These are phyloP conservation scores for Polyporus arcularius DNA, from an alignment of 768 basidiomycete genomes.

Conservation along the genomic window DNA sequence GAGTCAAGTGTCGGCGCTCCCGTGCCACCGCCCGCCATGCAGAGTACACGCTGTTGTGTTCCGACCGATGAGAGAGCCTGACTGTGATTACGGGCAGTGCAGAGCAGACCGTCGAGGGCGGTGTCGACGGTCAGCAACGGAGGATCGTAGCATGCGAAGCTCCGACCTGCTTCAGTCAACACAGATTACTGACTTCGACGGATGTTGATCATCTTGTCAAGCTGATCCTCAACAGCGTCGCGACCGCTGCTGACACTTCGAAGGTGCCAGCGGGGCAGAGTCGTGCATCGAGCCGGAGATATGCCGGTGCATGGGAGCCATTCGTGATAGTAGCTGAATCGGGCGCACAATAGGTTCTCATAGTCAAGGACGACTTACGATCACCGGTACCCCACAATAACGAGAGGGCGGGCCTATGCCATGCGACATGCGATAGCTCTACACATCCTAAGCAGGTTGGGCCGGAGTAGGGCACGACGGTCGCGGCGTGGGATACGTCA, in stretches of 20 bases:
- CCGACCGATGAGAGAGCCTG: slow-evolving; percentile 13
- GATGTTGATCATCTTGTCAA: slow-evolving; percentile 14
- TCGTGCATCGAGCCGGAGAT: not conserved
- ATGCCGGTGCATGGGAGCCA: not conserved
- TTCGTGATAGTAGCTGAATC: not conserved
- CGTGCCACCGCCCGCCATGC: slow-evolving; percentile 13
- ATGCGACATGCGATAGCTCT: too few species aligned
- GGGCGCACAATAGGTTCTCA: not conserved
- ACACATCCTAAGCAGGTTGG: too few species aligned
- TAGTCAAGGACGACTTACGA: not conserved
- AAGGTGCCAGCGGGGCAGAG: not conserved
- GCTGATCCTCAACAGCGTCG: slow-evolving; percentile 4
- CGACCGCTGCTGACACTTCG: slow-evolving; percentile 8
- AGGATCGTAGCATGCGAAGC: not conserved
- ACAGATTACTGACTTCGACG: slow-evolving; percentile 2
- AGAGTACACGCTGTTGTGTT: slow-evolving; percentile 21
- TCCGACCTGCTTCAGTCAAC: not conserved
- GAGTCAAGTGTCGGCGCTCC: slow-evolving; percentile 14
- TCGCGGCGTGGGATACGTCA: too few species aligned
- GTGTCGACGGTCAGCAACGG: not conserved
- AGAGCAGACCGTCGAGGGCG: not conserved
- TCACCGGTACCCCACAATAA: not conserved
- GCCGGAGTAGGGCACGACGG: too few species aligned
- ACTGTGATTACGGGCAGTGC: not conserved
- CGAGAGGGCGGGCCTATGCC: too few species aligned